Evolutionary conservation across 768 basidiomycete genomes (phyloP).

Genomic region (Kwoniella sp.): DNA sequence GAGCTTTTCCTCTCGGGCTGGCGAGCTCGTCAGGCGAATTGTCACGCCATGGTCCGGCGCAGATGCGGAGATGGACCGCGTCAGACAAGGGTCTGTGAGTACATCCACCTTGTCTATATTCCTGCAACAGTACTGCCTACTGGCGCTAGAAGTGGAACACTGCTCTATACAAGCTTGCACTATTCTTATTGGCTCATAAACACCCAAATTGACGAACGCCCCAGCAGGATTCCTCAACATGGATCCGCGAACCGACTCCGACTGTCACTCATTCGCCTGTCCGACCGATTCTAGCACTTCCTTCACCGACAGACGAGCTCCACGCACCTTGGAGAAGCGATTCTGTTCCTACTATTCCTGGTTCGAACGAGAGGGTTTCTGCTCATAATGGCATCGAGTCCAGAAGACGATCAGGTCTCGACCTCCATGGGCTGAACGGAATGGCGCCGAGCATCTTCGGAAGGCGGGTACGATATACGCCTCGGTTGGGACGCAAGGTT

Average conservation of each 20-base stretch:
- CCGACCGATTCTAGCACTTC: constrained; percentile 24
- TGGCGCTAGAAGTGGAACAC: too few species aligned
- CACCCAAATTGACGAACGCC: too few species aligned
- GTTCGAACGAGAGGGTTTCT: neutral
- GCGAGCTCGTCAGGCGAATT: constrained; percentile 20
- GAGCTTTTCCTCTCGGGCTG: constrained; percentile 1
- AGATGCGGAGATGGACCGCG: neutral
- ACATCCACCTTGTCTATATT: too few species aligned
- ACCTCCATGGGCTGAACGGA: neutral
- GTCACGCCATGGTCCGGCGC: constrained; percentile 13
- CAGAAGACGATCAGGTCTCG: neutral
- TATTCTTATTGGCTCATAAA: too few species aligned
- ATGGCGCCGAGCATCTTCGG: neutral
- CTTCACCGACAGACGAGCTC: constrained; percentile 20
- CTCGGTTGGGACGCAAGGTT: neutral
- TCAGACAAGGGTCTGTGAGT: neutral
- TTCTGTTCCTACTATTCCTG: neutral
- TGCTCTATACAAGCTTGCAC: too few species aligned
- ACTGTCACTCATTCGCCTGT: constrained; percentile 20
- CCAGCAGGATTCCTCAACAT: neutral
- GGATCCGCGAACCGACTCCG: neutral
- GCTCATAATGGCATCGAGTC: neutral
- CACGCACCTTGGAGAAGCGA: neutral
- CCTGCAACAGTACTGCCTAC: too few species aligned
- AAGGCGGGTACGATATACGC: neutral